Conservation (phyloP, 2,329 filamentous ascomycete species). For the Myriosclerotinia scirpicola region DNA sequence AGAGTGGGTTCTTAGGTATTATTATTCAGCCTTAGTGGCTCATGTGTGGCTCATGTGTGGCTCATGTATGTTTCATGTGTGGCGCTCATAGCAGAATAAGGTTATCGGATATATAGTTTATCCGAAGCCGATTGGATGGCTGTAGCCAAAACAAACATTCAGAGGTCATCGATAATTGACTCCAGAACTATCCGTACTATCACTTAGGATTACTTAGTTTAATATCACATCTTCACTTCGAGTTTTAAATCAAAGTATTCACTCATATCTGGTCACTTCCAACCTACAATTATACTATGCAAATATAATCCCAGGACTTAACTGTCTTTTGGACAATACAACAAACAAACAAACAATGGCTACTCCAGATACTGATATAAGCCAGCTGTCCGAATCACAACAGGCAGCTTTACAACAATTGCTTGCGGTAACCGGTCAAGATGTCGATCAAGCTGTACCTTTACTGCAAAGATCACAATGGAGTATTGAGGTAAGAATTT, state of each 20-base stretch:
- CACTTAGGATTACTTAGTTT: neutral
- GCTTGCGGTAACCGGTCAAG: conserved; percentile 83
- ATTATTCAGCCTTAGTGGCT: conserved; percentile 23
- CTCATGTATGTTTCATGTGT: too few relatives aligned
- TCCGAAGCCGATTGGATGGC: conserved; percentile 19
- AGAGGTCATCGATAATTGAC: neutral
- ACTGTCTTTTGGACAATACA: conserved; percentile 10
- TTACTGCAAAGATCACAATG: conserved; percentile 85
- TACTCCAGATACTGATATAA: conserved; percentile 57
- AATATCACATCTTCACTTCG: neutral
- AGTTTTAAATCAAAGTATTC: neutral
- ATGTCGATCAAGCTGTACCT: conserved; percentile 71
- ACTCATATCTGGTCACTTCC: neutral
- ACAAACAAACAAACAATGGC: conserved; percentile 42
- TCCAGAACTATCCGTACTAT: neutral
- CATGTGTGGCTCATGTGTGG: too few relatives aligned
- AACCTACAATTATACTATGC: neutral
- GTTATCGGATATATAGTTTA: neutral
- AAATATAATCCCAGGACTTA: neutral
- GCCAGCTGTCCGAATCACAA: conserved; percentile 72
- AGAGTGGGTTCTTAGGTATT: neutral
- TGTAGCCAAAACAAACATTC: conserved; percentile 3
- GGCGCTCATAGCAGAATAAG: too few relatives aligned
- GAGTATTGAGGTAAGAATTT: conserved; percentile 75
- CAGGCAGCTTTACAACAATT: conserved; percentile 86